These are phyloP conservation scores for Suillus alpinus DNA, from an alignment of 768 basidiomycete species.

Conservation along the genomic window DNA sequence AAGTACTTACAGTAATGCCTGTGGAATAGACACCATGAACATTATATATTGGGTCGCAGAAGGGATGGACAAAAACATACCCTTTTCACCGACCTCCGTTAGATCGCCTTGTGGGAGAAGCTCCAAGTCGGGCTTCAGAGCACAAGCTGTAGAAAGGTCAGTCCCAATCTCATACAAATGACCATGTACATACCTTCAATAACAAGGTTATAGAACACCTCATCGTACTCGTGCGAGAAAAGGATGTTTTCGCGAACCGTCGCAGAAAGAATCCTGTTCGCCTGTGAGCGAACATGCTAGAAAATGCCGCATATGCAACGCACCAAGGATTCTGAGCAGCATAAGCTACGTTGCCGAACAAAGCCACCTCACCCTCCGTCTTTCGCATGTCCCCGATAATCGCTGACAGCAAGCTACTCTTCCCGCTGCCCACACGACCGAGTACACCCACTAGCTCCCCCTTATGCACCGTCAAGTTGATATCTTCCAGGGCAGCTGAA, in stretches of 20 bases:
- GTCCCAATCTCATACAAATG: not conserved
- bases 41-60: not conserved
- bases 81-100: constrained; percentile 86
- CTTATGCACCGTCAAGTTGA: constrained; percentile 72
- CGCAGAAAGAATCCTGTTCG: constrained; percentile 73
- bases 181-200: constrained; percentile 55
- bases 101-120: constrained; percentile 79
- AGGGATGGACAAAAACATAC: constrained; percentile 27
- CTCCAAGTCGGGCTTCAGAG: constrained; percentile 75
- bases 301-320: constrained; percentile 10
- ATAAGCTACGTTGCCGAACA: constrained; percentile 76
- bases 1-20: constrained; percentile 55
- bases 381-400: constrained; percentile 87
- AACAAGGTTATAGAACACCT: constrained; percentile 77
- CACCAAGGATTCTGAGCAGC: constrained; percentile 88
- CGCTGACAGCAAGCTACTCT: constrained; percentile 78
- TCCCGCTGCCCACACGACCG: constrained; percentile 89
- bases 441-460: constrained; percentile 84
- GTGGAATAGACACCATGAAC: not conserved
- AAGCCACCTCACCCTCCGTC: constrained; percentile 64
- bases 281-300: not conserved
- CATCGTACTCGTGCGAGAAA: constrained; percentile 88
- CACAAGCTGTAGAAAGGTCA: constrained; percentile 58
- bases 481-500: constrained; percentile 67
- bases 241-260: constrained; percentile 88